A percentile compares a stretch with the other conserved stretches of the same genome.
Evolutionary conservation across 345 rosid genomes (phyloP).

Genomic region (Psidium friedrichsthalianum): DNA sequence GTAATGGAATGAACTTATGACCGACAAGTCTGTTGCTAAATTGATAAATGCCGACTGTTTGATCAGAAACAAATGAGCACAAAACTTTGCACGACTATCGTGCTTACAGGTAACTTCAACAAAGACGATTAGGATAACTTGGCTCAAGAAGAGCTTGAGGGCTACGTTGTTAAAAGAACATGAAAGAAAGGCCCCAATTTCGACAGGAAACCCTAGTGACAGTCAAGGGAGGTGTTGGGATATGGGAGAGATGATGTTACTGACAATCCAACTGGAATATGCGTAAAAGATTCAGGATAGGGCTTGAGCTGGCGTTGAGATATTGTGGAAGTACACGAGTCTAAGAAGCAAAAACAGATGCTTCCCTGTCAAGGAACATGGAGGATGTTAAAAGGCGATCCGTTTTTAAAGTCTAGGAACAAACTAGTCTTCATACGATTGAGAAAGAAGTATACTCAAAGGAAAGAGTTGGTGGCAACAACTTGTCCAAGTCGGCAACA

Average conservation of each 20-base stretch:
- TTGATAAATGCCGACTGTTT: background rate
- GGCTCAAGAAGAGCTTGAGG: too few species aligned
- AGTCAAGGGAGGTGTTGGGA: background rate
- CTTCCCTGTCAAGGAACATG: constrained; percentile 5
- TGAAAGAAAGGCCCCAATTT: too few species aligned
- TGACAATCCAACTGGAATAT: background rate
- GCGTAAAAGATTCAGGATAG: background rate
- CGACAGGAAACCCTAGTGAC: too few species aligned
- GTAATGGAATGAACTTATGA: background rate
- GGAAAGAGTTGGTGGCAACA: too few species aligned
- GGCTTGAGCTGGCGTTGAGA: background rate
- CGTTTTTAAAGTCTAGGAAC: too few species aligned
- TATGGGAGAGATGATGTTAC: background rate
- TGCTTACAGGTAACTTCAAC: too few species aligned
- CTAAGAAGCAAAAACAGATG: background rate
- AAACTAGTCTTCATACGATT: too few species aligned
- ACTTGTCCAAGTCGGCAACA: too few species aligned
- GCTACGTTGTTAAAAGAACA: too few species aligned
- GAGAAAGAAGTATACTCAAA: too few species aligned
- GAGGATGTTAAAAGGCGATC: background rate
- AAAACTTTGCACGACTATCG: background rate
- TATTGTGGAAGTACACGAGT: background rate
- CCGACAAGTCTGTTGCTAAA: background rate
- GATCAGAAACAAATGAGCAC: background rate
- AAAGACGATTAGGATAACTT: too few species aligned